phyloP scores from a whole-genome alignment of 306 rosid species.

The Boehmeria nivea region DNA sequence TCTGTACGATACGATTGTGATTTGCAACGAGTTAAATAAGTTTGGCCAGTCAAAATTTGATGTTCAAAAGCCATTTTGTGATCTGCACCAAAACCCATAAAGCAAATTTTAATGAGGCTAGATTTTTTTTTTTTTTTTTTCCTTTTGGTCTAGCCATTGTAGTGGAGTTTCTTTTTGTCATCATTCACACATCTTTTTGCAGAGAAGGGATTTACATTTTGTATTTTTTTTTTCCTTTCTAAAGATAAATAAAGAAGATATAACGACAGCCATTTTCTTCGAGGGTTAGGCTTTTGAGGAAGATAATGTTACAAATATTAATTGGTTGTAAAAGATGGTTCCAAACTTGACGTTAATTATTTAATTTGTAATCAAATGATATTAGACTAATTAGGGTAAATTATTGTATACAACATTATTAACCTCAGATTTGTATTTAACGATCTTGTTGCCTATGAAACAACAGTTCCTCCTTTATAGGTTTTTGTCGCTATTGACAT shows the following conservation, averaged over 20 bases:
- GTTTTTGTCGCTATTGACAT: too few relatives aligned
- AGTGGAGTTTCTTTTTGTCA: conserved; percentile 35
- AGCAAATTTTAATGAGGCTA: conserved; percentile 23
- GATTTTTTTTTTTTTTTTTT: conserved; percentile 11
- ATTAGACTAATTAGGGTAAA: too few relatives aligned
- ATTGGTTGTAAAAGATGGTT: conserved; percentile 43
- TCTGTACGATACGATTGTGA: too few relatives aligned
- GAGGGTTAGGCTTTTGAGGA: conserved; percentile 51
- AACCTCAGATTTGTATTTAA: too few relatives aligned
- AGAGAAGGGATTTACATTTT: not conserved
- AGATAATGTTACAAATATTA: conserved; percentile 22
- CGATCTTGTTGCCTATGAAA: too few relatives aligned
- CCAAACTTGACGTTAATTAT: conserved; percentile 33
- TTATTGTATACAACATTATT: too few relatives aligned
- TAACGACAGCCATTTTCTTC: conserved; percentile 33
- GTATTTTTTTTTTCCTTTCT: not conserved
- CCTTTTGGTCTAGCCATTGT: conserved; percentile 15
- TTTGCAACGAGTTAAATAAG: too few relatives aligned
- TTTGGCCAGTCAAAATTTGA: conserved; percentile 24
- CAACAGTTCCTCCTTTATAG: too few relatives aligned
- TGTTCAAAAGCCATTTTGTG: conserved; percentile 22
- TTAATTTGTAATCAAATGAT: too few relatives aligned
- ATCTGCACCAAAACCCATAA: conserved; percentile 26
- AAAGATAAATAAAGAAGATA: conserved; percentile 2
- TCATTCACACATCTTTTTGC: conserved; percentile 28